Conservation (phyloP, 225 moss, liverwort and hornwort species). For the Takakia lepidozioides region DNA sequence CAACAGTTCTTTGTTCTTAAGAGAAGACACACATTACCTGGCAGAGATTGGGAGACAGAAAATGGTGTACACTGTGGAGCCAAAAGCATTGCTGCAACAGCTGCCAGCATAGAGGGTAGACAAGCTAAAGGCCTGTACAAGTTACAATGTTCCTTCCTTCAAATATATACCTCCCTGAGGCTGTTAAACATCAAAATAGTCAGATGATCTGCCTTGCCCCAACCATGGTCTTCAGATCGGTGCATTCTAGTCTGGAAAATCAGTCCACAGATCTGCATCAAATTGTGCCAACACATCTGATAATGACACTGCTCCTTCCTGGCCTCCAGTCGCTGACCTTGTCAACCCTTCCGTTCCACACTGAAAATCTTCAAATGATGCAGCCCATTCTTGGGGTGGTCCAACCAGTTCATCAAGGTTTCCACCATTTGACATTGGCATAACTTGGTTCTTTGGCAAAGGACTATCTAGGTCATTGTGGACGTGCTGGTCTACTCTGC, state of each 20-base stretch:
- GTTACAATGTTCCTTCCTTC: too few relatives aligned
- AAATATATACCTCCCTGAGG: too few relatives aligned
- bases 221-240: too few relatives aligned
- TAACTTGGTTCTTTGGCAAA: conserved; percentile 11
- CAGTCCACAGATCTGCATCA: conserved; percentile 25
- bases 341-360: conserved; percentile 5
- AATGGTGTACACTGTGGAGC: too few relatives aligned
- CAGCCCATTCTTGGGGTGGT: conserved; percentile 30
- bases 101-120: too few relatives aligned
- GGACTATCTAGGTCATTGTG: conserved; percentile 1
- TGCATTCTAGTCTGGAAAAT: conserved; percentile 10
- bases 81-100: too few relatives aligned
- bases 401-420: conserved; percentile 18
- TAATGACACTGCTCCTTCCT: conserved; percentile 9
- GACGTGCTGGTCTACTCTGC: conserved; percentile 2
- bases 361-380: conserved; percentile 16
- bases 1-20: too few relatives aligned
- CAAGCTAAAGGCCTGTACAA: too few relatives aligned
- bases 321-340: conserved; percentile 6
- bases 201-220: too few relatives aligned
- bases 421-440: background rate
- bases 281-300: conserved; percentile 26
- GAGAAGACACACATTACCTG: too few relatives aligned
- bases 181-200: too few relatives aligned
- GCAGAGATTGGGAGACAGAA: too few relatives aligned